These are phyloP conservation scores for Nissolia schottii DNA, from an alignment of 306 rosid species.

Conservation along the genomic window DNA sequence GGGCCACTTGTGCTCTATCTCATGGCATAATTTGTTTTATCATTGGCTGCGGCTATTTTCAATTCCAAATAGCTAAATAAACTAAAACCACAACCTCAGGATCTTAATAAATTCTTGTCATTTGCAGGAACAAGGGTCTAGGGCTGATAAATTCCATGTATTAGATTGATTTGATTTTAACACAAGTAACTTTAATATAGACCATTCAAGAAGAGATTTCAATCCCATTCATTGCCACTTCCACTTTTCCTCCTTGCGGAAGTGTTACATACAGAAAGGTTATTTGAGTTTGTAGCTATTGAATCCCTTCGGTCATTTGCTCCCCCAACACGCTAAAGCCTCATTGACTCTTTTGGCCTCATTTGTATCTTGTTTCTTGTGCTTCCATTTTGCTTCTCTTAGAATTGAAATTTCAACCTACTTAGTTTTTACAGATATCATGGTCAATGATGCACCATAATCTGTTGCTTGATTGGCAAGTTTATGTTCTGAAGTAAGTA, in stretches of 20 bases:
- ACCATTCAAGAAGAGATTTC: background rate
- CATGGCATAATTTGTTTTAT: no score
- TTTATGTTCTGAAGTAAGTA: background rate
- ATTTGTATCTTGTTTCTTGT: background rate
- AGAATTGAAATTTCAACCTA: background rate
- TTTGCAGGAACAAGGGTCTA: background rate
- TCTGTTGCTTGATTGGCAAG: background rate
- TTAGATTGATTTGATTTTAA: background rate
- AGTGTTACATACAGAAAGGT: background rate
- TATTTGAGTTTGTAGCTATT: background rate
- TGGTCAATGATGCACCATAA: background rate
- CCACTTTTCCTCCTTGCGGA: background rate
- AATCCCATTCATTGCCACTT: background rate
- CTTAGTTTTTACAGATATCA: background rate
- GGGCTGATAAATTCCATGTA: background rate
- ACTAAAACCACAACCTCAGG: no score
- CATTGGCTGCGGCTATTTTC: no score
- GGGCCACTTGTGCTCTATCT: no score
- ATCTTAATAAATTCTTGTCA: no score
- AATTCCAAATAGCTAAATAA: no score
- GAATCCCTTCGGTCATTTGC: background rate
- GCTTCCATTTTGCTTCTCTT: background rate
- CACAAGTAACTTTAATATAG: background rate
- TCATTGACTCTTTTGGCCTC: background rate
- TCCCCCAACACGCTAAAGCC: background rate